Conservation (phyloP, 129 eudicot species). For the Oenanthe sinensis region DNA sequence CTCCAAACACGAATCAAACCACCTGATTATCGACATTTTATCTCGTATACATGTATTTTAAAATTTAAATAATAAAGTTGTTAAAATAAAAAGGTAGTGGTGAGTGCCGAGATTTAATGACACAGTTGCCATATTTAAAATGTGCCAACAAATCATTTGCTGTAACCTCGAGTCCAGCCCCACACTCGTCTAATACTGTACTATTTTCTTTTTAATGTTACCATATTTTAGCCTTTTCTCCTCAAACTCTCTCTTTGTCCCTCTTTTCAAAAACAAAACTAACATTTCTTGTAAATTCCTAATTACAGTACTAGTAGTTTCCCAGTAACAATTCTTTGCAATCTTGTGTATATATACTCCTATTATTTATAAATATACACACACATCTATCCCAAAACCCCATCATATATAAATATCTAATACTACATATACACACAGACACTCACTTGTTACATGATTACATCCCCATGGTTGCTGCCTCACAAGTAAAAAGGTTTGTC, state of each 20-base stretch:
- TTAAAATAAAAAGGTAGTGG: neutral
- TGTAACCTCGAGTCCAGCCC: neutral
- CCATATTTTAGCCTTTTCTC: too few species aligned
- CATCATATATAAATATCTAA: neutral
- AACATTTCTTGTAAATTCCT: neutral
- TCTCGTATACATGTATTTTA: too few species aligned
- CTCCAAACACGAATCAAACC: too few species aligned
- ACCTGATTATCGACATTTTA: too few species aligned
- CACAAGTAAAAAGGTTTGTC: neutral
- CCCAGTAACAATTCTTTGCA: neutral
- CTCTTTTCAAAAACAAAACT: neutral
- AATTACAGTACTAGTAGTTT: neutral
- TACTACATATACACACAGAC: neutral
- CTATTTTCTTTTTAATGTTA: neutral
- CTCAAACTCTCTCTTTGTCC: neutral
- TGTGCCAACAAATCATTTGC: slow-evolving; percentile 3
- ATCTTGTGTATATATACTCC: neutral
- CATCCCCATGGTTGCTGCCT: neutral
- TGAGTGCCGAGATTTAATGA: neutral
- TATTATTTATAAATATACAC: neutral
- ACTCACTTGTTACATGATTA: neutral
- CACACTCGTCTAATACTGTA: neutral
- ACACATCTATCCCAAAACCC: neutral
- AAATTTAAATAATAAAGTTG: too few species aligned
- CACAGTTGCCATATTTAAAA: neutral